A percentile compares a stretch with the other conserved stretches of the same genome.
These are phyloP conservation scores for Perilla frutescens DNA, from an alignment of 257 asterid species.

Conservation along the genomic window DNA sequence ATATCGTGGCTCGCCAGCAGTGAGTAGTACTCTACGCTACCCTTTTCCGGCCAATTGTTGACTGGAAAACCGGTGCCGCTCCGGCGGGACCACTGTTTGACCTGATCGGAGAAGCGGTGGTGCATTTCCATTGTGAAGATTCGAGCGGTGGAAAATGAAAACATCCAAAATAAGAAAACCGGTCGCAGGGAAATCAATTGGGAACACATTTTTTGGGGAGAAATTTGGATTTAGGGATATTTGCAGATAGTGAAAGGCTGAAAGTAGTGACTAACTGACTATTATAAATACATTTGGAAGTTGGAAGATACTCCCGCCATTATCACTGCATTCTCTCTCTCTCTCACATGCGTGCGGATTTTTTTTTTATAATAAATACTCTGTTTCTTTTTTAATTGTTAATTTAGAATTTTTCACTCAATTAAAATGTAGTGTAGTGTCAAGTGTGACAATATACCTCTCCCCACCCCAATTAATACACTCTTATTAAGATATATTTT, in stretches of 20 bases:
- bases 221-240: neutral
- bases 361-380: too few species aligned
- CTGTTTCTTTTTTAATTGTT: too few species aligned
- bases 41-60: slow-evolving; percentile 61
- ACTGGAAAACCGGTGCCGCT: slow-evolving; percentile 35
- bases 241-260: neutral
- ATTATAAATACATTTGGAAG: neutral
- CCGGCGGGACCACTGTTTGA: slow-evolving; percentile 60
- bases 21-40: slow-evolving; percentile 62
- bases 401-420: too few species aligned
- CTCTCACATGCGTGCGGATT: too few species aligned
- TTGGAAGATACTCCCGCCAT: slow-evolving; percentile 30
- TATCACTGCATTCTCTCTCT: neutral
- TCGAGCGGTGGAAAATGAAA: slow-evolving; percentile 46
- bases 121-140: slow-evolving; percentile 76
- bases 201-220: slow-evolving; percentile 49
- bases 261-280: neutral
- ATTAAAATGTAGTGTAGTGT: too few species aligned
- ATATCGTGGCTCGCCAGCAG: slow-evolving; percentile 62
- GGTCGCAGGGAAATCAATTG: slow-evolving; percentile 37
- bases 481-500: too few species aligned
- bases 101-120: slow-evolving; percentile 80
- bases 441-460: too few species aligned
- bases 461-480: too few species aligned
- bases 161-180: slow-evolving; percentile 35